A percentile compares a stretch with the other conserved stretches of the same genome.
These are phyloP conservation scores for Pseudogymnoascus sp. DNA, from an alignment of 2,329 filamentous ascomycete species.

Conservation along the genomic window DNA sequence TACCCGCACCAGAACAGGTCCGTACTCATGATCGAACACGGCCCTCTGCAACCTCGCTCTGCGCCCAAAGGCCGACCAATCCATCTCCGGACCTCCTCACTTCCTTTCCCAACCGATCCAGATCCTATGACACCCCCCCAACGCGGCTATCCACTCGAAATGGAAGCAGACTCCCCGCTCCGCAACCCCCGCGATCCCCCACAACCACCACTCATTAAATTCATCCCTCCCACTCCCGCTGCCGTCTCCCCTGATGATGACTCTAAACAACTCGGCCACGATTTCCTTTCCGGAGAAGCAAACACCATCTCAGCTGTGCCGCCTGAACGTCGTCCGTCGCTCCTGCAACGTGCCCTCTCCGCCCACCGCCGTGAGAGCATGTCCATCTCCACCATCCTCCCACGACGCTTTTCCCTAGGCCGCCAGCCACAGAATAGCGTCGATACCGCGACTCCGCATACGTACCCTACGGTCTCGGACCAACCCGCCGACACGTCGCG, in stretches of 20 bases:
- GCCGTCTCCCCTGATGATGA: slow-evolving; percentile 51
- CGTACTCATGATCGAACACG: slow-evolving; percentile 46
- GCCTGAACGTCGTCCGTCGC: slow-evolving; percentile 42
- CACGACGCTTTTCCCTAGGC: slow-evolving; percentile 48
- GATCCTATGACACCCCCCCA: slow-evolving; percentile 49
- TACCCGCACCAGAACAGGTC: slow-evolving; percentile 61
- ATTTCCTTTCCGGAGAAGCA: slow-evolving; percentile 38
- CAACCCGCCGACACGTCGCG: slow-evolving; percentile 47
- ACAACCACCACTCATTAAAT: slow-evolving; percentile 46
- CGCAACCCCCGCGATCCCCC: slow-evolving; percentile 55
- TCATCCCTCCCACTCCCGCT: slow-evolving; percentile 58
- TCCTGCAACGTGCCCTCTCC: slow-evolving; percentile 47
- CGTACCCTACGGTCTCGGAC: slow-evolving; percentile 40
- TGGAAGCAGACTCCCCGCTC: slow-evolving; percentile 55
- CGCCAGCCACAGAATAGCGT: slow-evolving; percentile 27
- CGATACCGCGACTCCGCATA: slow-evolving; percentile 22
- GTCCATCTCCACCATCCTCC: slow-evolving; percentile 44
- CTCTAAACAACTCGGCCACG: slow-evolving; percentile 48
- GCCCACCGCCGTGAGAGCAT: slow-evolving; percentile 34
- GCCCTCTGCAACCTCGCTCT: neutral
- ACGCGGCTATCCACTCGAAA: slow-evolving; percentile 38
- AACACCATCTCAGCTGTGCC: slow-evolving; percentile 34
- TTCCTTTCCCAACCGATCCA: neutral
- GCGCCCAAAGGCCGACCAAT: neutral
- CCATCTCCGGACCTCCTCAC: neutral